These are phyloP conservation scores for Lenwebbia sp. DNA, from an alignment of 345 rosid species.

Conservation along the genomic window DNA sequence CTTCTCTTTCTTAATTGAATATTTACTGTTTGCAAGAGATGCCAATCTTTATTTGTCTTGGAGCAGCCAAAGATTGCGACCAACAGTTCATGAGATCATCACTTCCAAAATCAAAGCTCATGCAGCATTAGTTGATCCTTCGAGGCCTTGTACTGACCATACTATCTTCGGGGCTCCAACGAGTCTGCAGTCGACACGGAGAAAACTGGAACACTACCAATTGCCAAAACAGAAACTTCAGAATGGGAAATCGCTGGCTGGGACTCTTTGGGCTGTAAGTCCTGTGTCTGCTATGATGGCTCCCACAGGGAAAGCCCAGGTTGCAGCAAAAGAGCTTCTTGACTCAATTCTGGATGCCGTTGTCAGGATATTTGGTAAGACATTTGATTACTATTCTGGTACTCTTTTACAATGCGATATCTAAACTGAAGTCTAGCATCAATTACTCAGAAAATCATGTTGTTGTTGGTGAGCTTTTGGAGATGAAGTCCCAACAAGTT, in stretches of 20 bases:
- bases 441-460: conserved; percentile 69
- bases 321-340: conserved; percentile 82
- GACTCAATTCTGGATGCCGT: conserved; percentile 77
- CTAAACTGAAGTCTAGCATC: conserved; percentile 6
- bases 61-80: conserved; percentile 86
- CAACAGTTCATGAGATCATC: conserved; percentile 90
- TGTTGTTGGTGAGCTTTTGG: conserved; percentile 90
- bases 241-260: conserved; percentile 62
- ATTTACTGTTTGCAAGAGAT: neutral
- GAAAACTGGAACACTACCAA: conserved; percentile 57
- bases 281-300: conserved; percentile 96
- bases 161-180: conserved; percentile 28
- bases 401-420: neutral
- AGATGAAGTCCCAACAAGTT: conserved; percentile 52
- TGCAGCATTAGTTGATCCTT: conserved; percentile 45
- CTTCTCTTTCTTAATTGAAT: neutral
- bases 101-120: conserved; percentile 79
- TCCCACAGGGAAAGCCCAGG: conserved; percentile 93
- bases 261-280: conserved; percentile 73
- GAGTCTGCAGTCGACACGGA: conserved; percentile 45
- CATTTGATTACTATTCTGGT: neutral
- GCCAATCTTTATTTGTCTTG: conserved; percentile 9
- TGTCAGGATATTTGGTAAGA: conserved; percentile 83
- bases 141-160: conserved; percentile 47
- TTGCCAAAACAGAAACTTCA: conserved; percentile 64